These are phyloP conservation scores for Cylindrotheca closterium DNA, from an alignment of 108 stramenopile genomes.

Conservation along the genomic window DNA sequence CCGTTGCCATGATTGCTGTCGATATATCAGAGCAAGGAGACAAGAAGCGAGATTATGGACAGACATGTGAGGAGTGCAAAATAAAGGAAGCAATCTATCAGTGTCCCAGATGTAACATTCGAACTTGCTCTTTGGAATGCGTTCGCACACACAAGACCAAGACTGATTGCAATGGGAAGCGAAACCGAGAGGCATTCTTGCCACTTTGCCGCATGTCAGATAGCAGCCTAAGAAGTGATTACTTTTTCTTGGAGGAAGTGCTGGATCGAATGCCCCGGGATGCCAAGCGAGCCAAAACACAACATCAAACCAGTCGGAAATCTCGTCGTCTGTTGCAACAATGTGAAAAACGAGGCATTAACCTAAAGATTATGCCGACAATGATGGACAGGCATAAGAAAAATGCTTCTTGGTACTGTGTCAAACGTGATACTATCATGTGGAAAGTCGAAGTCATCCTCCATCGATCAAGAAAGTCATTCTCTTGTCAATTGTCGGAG, in stretches of 20 bases:
- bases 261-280: conserved; percentile 35
- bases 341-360: conserved; percentile 53
- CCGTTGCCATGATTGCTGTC: too few species aligned
- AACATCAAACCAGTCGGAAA: conserved; percentile 12
- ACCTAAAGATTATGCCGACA: conserved; percentile 62
- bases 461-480: not conserved
- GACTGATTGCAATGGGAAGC: conserved; percentile 65
- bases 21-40: too few species aligned
- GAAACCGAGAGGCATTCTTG: conserved; percentile 51
- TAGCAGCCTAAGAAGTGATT: conserved; percentile 62
- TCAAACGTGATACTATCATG: conserved; percentile 23
- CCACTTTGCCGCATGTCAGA: conserved; percentile 49
- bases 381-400: conserved; percentile 62
- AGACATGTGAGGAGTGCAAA: conserved; percentile 52
- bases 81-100: conserved; percentile 43
- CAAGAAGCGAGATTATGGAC: too few species aligned
- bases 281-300: not conserved
- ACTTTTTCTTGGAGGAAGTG: conserved; percentile 78
- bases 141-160: conserved; percentile 53
- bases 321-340: conserved; percentile 48
- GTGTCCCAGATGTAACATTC: conserved; percentile 55
- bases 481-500: conserved; percentile 18
- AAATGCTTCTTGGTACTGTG: conserved; percentile 56
- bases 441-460: conserved; percentile 32
- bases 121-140: conserved; percentile 66